Conservation (phyloP, 2,329 filamentous ascomycete species). For the Ceratocystis ficicola region DNA sequence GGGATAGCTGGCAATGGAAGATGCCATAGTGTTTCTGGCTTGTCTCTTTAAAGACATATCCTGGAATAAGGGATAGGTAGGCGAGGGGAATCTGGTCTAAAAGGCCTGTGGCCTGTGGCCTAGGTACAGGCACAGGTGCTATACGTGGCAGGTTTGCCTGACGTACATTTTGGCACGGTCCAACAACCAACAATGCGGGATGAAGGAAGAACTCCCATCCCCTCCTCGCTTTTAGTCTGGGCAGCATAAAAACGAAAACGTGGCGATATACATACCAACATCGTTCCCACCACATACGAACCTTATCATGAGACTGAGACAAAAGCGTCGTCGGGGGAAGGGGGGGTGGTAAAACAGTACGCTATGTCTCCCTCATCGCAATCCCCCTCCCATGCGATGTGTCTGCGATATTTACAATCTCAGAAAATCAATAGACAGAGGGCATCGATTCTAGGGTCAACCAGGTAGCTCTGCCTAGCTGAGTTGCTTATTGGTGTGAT, state of each 20-base stretch:
- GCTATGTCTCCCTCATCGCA: background rate
- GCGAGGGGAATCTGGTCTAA: background rate
- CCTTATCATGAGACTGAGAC: slow-evolving; percentile 6
- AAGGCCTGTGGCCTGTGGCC: too few species aligned
- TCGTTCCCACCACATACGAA: background rate
- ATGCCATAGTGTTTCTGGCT: too few species aligned
- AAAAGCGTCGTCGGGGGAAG: background rate
- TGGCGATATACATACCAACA: slow-evolving; percentile 3
- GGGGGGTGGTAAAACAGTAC: background rate
- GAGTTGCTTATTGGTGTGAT: background rate
- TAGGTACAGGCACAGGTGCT: background rate
- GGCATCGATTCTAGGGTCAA: background rate
- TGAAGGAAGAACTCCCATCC: background rate
- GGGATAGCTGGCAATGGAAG: background rate
- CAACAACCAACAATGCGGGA: background rate
- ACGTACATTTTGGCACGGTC: background rate
- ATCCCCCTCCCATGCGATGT: background rate
- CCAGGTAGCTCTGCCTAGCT: background rate
- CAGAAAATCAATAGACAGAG: background rate
- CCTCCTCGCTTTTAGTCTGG: background rate
- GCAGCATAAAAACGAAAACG: background rate
- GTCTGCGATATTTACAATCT: background rate
- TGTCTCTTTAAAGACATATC: background rate
- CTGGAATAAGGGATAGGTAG: background rate
- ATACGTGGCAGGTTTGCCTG: background rate